Percentiles rank a stretch among this genome's conserved stretches.
These are phyloP conservation scores for Helianthus tuberosus DNA, from an alignment of 129 eudicot species.

Conservation along the genomic window DNA sequence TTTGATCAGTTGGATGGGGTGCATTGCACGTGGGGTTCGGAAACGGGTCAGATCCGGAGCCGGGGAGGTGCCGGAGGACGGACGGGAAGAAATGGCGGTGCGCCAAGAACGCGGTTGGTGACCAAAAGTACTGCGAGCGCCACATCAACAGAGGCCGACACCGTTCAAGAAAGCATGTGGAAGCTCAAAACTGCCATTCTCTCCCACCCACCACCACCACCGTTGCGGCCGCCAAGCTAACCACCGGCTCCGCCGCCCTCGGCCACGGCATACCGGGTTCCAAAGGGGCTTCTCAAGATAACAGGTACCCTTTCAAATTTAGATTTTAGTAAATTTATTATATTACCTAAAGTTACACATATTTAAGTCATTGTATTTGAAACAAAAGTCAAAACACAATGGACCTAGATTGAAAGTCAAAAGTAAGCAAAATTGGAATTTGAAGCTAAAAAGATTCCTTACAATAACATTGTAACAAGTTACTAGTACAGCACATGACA, in stretches of 20 bases:
- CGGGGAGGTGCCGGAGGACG: conserved; percentile 85
- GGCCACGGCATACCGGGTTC: conserved; percentile 25
- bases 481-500: too few species aligned
- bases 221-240: conserved; percentile 3
- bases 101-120: conserved; percentile 68
- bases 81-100: conserved; percentile 96
- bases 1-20: conserved; percentile 69
- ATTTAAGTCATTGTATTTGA: not conserved
- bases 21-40: conserved; percentile 67
- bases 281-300: conserved; percentile 19
- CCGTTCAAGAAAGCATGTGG: conserved; percentile 99
- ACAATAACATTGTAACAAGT: not conserved
- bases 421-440: not conserved
- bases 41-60: conserved; percentile 70
- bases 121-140: conserved; percentile 82
- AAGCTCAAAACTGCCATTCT: conserved; percentile 57
- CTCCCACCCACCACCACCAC: conserved; percentile 35
- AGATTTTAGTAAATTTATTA: too few species aligned
- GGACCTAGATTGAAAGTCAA: conserved; percentile 2
- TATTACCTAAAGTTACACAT: too few species aligned
- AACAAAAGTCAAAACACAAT: conserved; percentile 25
- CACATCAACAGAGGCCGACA: conserved; percentile 90
- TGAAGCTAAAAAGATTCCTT: conserved; percentile 18
- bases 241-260: conserved; percentile 17
- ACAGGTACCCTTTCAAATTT: not conserved